Base-by-base conservation (phyloP, 495 filamentous ascomycete species). In the Tuber calosporum region DNA sequence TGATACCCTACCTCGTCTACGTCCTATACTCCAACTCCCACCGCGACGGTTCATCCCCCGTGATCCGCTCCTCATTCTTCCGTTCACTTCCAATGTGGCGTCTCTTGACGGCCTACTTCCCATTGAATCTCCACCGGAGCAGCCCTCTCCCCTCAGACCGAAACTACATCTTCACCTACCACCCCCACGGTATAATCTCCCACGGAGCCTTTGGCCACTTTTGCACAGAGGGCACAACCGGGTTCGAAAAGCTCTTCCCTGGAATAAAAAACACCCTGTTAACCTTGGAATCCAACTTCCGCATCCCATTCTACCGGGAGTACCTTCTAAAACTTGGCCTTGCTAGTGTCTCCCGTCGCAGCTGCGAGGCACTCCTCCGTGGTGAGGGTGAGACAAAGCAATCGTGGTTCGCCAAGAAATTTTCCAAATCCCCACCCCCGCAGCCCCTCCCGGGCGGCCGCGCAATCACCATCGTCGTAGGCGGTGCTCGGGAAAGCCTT, bases 81-180 rank as follows among this genome's bases (percentile, higher is more conserved):
- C 89, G 94, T 37, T 86, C 85, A n/a, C 86, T 89, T n/a, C 86
- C 87, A 26, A 83, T 94, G 43, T 99, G 94, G 94, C 90, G 88
- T 34, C 86, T 96, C 69, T 98, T 97, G 82, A 93, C 91, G 62
- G 90, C 88, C 26, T 99, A 98, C 85, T 99, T 95, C 83, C 95
- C 95, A 1, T 91, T 93, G 19, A 86, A 87, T 41, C 87, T 99
- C 41, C 93, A 98, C 83, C 91, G 94, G 72, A 93, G 92, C 48
- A 86, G 90, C 77, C 83, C 91, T 69, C 88, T 99, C 3, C 88
- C 91, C 20, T 86, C 93, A 0, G 92, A 90, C 3, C 87, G 93
- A 73, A 98, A 98, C 83, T 99, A 98, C 84, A 94, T 99, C 77
- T 96, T 99, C 81, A 95, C 96, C 62, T 97, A 98, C 82, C 95